These are phyloP conservation scores for Neurospora intermedia DNA, from an alignment of 495 filamentous ascomycete genomes.

Conservation along the genomic window DNA sequence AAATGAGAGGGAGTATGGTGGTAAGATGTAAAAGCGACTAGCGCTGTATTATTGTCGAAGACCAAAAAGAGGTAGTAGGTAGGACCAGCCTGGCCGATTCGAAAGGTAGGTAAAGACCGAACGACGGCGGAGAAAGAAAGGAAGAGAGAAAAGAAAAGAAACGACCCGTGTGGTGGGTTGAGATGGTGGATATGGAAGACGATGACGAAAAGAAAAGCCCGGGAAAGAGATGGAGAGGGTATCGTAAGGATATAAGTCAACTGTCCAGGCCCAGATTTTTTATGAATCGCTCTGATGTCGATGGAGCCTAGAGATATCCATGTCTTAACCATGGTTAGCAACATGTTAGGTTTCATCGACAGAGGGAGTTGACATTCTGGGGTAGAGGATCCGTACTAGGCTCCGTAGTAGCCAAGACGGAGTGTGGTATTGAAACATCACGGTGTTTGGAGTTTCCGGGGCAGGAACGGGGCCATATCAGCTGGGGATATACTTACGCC, in stretches of 20 bases:
- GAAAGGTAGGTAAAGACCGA: conserved; percentile 23
- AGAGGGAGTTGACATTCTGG: background rate
- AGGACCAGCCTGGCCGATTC: conserved; percentile 33
- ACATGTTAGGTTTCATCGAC: background rate
- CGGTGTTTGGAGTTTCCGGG: background rate
- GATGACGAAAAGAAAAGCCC: conserved; percentile 3
- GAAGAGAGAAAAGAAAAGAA: conserved; percentile 16
- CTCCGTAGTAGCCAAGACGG: background rate
- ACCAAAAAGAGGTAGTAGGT: conserved; percentile 1
- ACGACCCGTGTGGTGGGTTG: conserved; percentile 12
- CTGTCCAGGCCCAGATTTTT: background rate
- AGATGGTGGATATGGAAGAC: conserved; percentile 22
- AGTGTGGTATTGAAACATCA: background rate
- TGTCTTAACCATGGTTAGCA: background rate
- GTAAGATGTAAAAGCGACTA: conserved; percentile 31
- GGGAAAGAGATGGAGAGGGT: background rate
- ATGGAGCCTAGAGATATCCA: background rate
- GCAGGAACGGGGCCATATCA: background rate
- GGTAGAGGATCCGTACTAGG: background rate
- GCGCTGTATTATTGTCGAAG: conserved; percentile 25
- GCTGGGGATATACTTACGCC: background rate
- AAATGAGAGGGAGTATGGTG: background rate
- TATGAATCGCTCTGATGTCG: background rate
- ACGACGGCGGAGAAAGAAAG: conserved; percentile 17
- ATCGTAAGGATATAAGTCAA: background rate